Base-by-base conservation (phyloP, 495 filamentous ascomycete species). In the Cairneyella variabilis region DNA sequence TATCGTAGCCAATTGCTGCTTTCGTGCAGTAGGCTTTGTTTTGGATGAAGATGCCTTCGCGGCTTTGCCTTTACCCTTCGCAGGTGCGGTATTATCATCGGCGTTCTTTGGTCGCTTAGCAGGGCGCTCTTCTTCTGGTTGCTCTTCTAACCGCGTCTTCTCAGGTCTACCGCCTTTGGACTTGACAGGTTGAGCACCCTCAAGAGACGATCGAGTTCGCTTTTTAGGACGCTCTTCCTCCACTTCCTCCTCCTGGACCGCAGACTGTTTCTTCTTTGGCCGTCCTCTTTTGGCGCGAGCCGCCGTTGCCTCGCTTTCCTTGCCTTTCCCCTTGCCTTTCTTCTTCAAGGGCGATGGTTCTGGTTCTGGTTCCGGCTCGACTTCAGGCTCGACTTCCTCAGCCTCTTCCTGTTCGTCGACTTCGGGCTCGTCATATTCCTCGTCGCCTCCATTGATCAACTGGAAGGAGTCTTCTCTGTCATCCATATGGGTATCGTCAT, bases 291-390 rank as follows among this genome's bases (percentile, higher is more conserved):
- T 27, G 52, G 59, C 57, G 28, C 56, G 22, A 54, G 21, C 40
- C 58, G 52, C n/a, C 47, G 44, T 39, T 28, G 64, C 32, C 51
- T 63, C 59, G 60, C 57, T 41, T 48, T 69, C 63, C 58, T 69
- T 68, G 39, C 56, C 56, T 40, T 67, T 68, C n/a, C 67, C 67
- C 36, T 64, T 64, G 12, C 62, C 63, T 38, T 57, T 69, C 58
- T 40, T 69, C 48, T 37, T 69, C 48, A 18, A 3, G 38, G 46
- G 26, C 25, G 27, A 18, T 36, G 20, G 44, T 36, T 50, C 46
- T 48, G 28, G 44, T 44, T 57, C 45, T 18, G 56, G 38, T 26
- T 62, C 59, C 6, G 17, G 46, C 44, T 49, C 41, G 5, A n/a
- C n/a, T n/a, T n/a, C n/a, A n/a, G 39, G 49, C 39, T 62, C 59